Base-by-base conservation (phyloP, 1,284 basidiomycete species). In the Cutaneotrichosporon cyanovorans region DNA sequence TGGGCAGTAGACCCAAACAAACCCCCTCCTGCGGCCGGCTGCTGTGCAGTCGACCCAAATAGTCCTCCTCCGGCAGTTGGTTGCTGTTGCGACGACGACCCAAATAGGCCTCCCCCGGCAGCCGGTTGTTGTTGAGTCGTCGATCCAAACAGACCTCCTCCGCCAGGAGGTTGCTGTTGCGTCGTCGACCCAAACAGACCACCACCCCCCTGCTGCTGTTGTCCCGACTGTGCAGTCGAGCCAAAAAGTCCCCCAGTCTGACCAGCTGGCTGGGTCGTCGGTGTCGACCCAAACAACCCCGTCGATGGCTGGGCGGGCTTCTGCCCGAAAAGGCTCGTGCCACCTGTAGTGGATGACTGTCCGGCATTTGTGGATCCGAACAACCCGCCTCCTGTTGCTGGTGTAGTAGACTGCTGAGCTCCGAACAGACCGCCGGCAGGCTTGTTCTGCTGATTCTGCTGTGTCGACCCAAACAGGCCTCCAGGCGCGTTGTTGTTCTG, bases 401-500 rank as follows among this genome's bases (percentile, higher is more conserved):
- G 30, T 30, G 18, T 16, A 12, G 36, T 12, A 28, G 25, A 12
- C 25, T 28, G 25, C 25, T 28, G 25, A 2, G 21, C 12, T 5
- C 36, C 36, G 22, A 37, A 37, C 36, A 37, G 19, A 19, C 36
- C 36, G 9, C 19, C n/a, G 18, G 18, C 10, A 2, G 36, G 36
- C 36, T 37, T 8, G 32, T n/a, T 34, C 32, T 34, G 32, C 32
- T 34, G 32, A 7, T 31, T 18, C 21, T 25, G 37, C 18, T 35
- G 41, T 22, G 73, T 71, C 12, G 63, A 58, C 21, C 72, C 72
- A 21, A 76, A 69, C 12, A 75, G 57, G 6, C 69, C 67, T 8
- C 63, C 42, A 14, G 39, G 5, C n/a, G n/a, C 16, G 45, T 39
- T 6, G 46, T 42, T 14, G 46, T 15, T 34, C 22, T 42, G 40